Evolutionary conservation across 352 stramenopile genomes (phyloP), one percentile per base, ranked within the genome.

Genomic region (Phytophthora macrochlamydospora): DNA sequence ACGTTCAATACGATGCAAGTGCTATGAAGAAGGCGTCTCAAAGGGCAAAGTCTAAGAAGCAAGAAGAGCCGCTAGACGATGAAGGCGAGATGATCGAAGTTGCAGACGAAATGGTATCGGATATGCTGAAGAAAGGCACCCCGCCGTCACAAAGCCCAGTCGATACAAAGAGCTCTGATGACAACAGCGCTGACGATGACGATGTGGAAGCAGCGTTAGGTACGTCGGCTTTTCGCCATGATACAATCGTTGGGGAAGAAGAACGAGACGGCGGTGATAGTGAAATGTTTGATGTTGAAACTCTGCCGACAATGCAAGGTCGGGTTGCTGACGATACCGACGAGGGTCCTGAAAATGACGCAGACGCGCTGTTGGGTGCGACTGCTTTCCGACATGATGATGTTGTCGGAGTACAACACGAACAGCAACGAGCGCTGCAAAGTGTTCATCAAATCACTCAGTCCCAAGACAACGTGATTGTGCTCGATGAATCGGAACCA

Each of bases 1-100:
- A 79, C 59, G 71, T 90, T 50, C 62, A 77, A 51, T 89, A 91
- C 37, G 60, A 81, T 7, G 61, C 55, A 56, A 33, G 38, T 14
- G 53, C 51, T 40, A 62, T 73, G 54, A 67, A 70, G 55, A 69
- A 76, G 56, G 7, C 50, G 14, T 4, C 59, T 28, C 60, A 75
- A 61, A 77, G 63, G 29, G 67, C 45, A 43, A 66, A 43, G 59
- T 65, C 13, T 51, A 81, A 69, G 73, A 87, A 62, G 75, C 78
- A 61, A 71, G 67, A 77, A 49, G 71, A 73, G 51, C 69, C 73
- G 24, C 56, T 68, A 33, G 61, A 69, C 57, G 68, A 75, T 45
- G 70, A 78, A 56, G 60, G 61, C 24, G 70, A 78, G 65, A 78
- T 78, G 60, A 78, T 78, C 33, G 70, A 75, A 62, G 61, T 75